Percentiles rank a stretch among this genome's conserved stretches.
Evolutionary conservation across 2,329 filamentous ascomycete species (phyloP).

Genomic region (Aspergillus tubingensis): DNA sequence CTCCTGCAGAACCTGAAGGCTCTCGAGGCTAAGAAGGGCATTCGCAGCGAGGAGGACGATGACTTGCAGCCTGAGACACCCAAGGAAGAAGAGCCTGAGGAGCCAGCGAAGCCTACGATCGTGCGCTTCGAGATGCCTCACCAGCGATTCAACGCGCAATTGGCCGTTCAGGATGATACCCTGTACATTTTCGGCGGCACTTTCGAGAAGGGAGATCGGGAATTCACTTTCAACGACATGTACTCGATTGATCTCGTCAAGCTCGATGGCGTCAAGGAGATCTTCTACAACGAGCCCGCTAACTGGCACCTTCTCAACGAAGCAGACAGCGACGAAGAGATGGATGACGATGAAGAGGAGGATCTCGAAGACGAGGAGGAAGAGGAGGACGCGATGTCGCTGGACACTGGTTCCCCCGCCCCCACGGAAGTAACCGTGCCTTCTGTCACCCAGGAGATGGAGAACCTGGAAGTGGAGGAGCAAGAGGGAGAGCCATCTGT

Average conservation of each 20-base stretch:
- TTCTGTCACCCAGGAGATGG: constrained; percentile 39
- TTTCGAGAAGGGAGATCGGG: constrained; percentile 89
- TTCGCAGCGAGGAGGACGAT: constrained; percentile 55
- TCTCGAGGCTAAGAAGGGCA: constrained; percentile 71
- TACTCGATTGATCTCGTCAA: constrained; percentile 93
- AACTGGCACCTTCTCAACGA: constrained; percentile 74
- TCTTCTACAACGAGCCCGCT: constrained; percentile 81
- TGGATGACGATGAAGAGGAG: constrained; percentile 48
- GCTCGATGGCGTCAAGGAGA: constrained; percentile 87
- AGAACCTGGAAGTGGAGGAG: constrained; percentile 42
- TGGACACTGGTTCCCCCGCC: constrained; percentile 39
- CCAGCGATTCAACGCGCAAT: constrained; percentile 83
- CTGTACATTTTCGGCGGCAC: constrained; percentile 95
- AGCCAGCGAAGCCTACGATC: constrained; percentile 60
- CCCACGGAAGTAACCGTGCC: constrained; percentile 41
- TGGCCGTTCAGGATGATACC: constrained; percentile 88
- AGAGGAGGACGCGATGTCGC: constrained; percentile 49
- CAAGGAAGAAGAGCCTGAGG: constrained; percentile 55
- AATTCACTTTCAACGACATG: constrained; percentile 94
- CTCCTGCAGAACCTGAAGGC: constrained; percentile 82
- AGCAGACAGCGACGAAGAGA: constrained; percentile 61
- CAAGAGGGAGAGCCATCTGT: constrained; percentile 49
- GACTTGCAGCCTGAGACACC: constrained; percentile 46
- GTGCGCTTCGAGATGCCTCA: constrained; percentile 84
- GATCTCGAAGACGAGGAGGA: constrained; percentile 48